A percentile compares a stretch with the other conserved stretches of the same genome.
phyloP scores from a whole-genome alignment of 108 stramenopile genomes.

The Cyclotella baltica region DNA sequence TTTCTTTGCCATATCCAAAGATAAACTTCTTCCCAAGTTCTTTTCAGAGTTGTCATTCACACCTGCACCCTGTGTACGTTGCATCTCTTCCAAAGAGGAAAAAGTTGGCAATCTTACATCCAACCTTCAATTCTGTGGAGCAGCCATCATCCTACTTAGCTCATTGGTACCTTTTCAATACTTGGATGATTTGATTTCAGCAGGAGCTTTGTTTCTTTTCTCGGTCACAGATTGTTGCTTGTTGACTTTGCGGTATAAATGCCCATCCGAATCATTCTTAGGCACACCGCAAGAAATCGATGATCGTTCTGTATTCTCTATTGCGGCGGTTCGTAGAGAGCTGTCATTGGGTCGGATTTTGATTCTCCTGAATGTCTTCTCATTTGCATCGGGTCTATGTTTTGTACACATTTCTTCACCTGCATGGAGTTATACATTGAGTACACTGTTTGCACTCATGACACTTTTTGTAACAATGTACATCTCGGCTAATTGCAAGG shows the following conservation, averaged over 20 bases:
- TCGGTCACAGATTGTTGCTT: slow-evolving; percentile 64
- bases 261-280: slow-evolving; percentile 37
- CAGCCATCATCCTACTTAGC: slow-evolving; percentile 69
- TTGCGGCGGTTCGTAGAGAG: slow-evolving; percentile 21
- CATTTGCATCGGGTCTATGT: slow-evolving; percentile 32
- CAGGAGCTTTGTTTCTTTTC: slow-evolving; percentile 76
- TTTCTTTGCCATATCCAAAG: slow-evolving; percentile 81
- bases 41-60: slow-evolving; percentile 62
- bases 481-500: slow-evolving; percentile 29
- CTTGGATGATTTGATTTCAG: slow-evolving; percentile 83
- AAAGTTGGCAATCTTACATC: slow-evolving; percentile 71
- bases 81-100: slow-evolving; percentile 35
- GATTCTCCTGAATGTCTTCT: slow-evolving; percentile 40
- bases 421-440: slow-evolving; percentile 19
- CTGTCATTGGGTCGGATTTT: slow-evolving; percentile 35
- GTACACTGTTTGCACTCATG: slow-evolving; percentile 25
- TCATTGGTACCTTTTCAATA: slow-evolving; percentile 85
- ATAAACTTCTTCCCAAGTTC: slow-evolving; percentile 80
- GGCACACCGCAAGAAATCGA: slow-evolving; percentile 18
- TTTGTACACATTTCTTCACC: slow-evolving; percentile 20
- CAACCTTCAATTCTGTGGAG: slow-evolving; percentile 50
- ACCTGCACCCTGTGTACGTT: slow-evolving; percentile 2
- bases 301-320: slow-evolving; percentile 27
- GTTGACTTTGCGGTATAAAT: slow-evolving; percentile 38
- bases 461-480: slow-evolving; percentile 29